Percentiles rank a stretch among this genome's conserved stretches.
Conservation (phyloP, 768 basidiomycete genomes). For the Macrolepiota fuliginosa region DNA sequence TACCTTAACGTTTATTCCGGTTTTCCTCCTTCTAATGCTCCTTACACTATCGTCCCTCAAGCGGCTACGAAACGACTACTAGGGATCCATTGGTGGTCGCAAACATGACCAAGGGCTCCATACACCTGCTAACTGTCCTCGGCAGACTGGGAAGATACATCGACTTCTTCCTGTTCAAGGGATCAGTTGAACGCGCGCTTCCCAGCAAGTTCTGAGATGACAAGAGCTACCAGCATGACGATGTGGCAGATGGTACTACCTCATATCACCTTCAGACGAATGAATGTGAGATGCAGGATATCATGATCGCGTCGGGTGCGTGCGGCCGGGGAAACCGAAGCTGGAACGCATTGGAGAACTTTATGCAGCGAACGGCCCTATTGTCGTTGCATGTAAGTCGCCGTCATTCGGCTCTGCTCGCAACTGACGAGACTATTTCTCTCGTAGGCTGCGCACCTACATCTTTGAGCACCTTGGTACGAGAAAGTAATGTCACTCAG, state of each 20-base stretch:
- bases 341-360: conserved; percentile 66
- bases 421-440: background rate
- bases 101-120: background rate
- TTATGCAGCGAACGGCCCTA: conserved; percentile 45
- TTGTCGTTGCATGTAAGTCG: conserved; percentile 69
- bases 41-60: conserved; percentile 50
- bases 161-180: too few species aligned
- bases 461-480: conserved; percentile 64
- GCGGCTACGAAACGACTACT: conserved; percentile 49
- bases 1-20: conserved; percentile 32
- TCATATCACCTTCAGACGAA: conserved; percentile 45
- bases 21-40: conserved; percentile 51
- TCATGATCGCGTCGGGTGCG: conserved; percentile 56
- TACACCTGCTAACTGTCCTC: too few species aligned
- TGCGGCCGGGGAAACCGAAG: conserved; percentile 64
- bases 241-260: background rate
- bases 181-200: too few species aligned
- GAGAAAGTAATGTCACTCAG: conserved; percentile 60
- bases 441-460: conserved; percentile 69
- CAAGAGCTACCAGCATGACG: too few species aligned
- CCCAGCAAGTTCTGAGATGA: too few species aligned
- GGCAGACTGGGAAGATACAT: too few species aligned
- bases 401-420: background rate
- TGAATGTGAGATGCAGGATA: conserved; percentile 55
- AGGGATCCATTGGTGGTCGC: conserved; percentile 19